Base-by-base conservation (phyloP, 495 filamentous ascomycete species). In the Penicillium nucicola region DNA sequence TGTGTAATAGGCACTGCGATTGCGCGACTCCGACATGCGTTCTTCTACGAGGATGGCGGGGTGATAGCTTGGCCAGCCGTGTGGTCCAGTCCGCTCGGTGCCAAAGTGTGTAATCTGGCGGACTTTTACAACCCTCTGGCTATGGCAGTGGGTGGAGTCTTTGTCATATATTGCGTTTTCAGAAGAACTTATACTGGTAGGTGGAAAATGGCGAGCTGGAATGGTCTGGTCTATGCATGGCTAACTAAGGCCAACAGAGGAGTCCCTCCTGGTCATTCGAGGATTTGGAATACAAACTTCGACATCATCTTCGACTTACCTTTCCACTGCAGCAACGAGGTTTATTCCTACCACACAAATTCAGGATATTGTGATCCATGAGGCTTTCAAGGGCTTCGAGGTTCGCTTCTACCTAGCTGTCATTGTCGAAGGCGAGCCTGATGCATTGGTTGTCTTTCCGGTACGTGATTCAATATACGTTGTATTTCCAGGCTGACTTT, bases 341-440 rank as follows among this genome's bases (percentile, higher is more conserved):
- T 99, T 97, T 63, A 97, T 99, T 25, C 93, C 95, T 4, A 96
- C 93, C 1, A 87, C 84, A 2, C 82, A 87, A 62, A 95, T 97
- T 34, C 85, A 87, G 46, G 93, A 97, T 69, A 85, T 97, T 48
- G 79, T 96, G 48, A 88, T 99, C 38, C 90, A 97, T 67, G 93
- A 99, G 68, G 93, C 92, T 28, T 97, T 97, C 70, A 82, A 82
- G 51, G 92, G 93, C 34, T 95, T 96, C 64, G 89, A 90, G 68
- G 92, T 97, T 40, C 74, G 86, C 45, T 95, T 90, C 65, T 96
- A 96, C 67, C 74, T 99, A 12, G 83, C 86, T 9, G 88, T 97
- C 10, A 85, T 96, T 55, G 92, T 97, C 40, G 88, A 95, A 61
- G 92, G 87, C 32, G 93, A 97, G 71, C 82, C 84, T 48, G 84